Percentiles rank a stretch among this genome's conserved stretches.
Evolutionary conservation across 345 rosid genomes (phyloP).

Genomic region (Syzygium grande): DNA sequence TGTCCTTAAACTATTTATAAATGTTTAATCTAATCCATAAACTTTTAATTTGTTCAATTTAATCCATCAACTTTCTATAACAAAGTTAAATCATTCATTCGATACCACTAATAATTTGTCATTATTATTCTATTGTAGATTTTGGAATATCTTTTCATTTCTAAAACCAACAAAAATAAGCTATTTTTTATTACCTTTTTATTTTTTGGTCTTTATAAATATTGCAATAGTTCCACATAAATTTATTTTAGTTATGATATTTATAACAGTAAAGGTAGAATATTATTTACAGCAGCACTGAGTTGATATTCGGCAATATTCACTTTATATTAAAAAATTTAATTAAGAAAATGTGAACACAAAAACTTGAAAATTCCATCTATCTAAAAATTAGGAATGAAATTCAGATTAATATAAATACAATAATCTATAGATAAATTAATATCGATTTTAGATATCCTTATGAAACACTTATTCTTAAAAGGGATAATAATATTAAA

Average conservation of each 20-base stretch:
- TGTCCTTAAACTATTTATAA: rapidly evolving
- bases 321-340: too few relatives aligned
- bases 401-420: background rate
- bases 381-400: too few relatives aligned
- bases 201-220: background rate
- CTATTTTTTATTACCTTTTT: background rate
- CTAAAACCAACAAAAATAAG: background rate
- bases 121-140: background rate
- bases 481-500: too few relatives aligned
- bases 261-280: background rate
- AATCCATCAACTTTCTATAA: background rate
- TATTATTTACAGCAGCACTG: background rate
- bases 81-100: background rate
- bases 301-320: background rate
- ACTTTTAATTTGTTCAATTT: background rate
- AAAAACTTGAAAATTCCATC: too few relatives aligned
- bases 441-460: background rate
- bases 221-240: background rate
- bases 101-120: background rate
- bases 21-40: rapidly evolving
- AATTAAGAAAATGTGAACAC: background rate
- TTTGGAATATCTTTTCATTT: rapidly evolving
- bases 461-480: too few relatives aligned
- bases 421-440: too few relatives aligned
- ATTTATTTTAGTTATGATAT: background rate